Percentiles rank a stretch among this genome's conserved stretches.
These are phyloP conservation scores for Yarrowia osloensis DNA, from an alignment of 805 yeast species.

Conservation along the genomic window DNA sequence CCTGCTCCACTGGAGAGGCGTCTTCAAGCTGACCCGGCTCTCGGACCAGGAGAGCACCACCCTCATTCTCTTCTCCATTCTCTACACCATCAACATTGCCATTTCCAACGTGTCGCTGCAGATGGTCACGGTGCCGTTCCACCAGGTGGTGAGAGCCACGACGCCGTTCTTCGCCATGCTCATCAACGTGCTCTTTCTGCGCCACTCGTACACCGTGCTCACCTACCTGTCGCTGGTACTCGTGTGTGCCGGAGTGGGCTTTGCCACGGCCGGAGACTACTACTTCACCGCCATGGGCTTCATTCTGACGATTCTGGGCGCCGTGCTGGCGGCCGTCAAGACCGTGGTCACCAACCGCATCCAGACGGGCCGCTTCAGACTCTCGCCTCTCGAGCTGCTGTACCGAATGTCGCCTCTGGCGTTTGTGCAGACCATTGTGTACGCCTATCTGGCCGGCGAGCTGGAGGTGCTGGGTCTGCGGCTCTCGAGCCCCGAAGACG, in stretches of 20 bases:
- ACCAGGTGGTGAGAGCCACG: slow-evolving; percentile 40
- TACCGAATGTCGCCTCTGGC: slow-evolving; percentile 40
- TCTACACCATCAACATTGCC: slow-evolving; percentile 40
- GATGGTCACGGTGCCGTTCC: slow-evolving; percentile 40
- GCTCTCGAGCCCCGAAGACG: slow-evolving; percentile 30
- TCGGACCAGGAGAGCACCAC: slow-evolving; percentile 37
- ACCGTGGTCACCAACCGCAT: slow-evolving; percentile 40
- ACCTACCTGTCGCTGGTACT: slow-evolving; percentile 38
- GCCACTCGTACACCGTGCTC: slow-evolving; percentile 37
- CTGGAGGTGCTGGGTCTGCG: slow-evolving; percentile 31
- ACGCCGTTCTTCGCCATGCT: slow-evolving; percentile 40
- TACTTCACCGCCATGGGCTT: slow-evolving; percentile 39
- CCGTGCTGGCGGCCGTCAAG: slow-evolving; percentile 38
- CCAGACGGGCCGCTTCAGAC: slow-evolving; percentile 38
- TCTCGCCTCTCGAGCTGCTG: slow-evolving; percentile 38
- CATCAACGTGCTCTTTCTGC: slow-evolving; percentile 37
- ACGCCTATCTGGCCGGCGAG: slow-evolving; percentile 39
- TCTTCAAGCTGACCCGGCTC: slow-evolving; percentile 37
- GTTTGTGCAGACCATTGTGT: slow-evolving; percentile 37
- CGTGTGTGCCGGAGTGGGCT: slow-evolving; percentile 40
- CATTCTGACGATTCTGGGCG: slow-evolving; percentile 38
- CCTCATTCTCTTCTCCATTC: slow-evolving; percentile 37
- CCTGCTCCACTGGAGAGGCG: slow-evolving; percentile 35
- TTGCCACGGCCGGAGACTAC: slow-evolving; percentile 40
- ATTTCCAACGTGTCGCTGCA: slow-evolving; percentile 39